These are phyloP conservation scores for Blastobotrys elegans DNA, from an alignment of 1,139 yeast genomes.

Conservation along the genomic window DNA sequence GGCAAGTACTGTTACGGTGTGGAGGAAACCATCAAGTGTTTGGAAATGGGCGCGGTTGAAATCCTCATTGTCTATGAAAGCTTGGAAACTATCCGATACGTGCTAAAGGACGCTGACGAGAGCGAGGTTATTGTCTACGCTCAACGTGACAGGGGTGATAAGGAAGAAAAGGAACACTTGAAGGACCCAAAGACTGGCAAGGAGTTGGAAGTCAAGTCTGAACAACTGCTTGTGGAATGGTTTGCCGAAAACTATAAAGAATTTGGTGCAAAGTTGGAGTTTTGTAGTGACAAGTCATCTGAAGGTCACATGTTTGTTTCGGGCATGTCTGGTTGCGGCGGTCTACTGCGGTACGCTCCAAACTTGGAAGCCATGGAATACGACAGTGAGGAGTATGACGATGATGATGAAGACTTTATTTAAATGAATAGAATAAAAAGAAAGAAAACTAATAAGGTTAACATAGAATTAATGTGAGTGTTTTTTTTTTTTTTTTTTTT, in stretches of 20 bases:
- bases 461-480: neutral
- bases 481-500: neutral
- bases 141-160: conserved; percentile 54
- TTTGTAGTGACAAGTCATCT: conserved; percentile 91
- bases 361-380: conserved; percentile 92
- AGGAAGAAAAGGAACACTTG: conserved; percentile 55
- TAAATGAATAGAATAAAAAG: conserved; percentile 3
- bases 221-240: conserved; percentile 90
- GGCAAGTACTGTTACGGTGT: conserved; percentile 98
- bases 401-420: conserved; percentile 33
- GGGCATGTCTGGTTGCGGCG: conserved; percentile 99
- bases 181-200: conserved; percentile 80
- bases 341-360: conserved; percentile 89
- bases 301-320: conserved; percentile 98
- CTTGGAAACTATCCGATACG: conserved; percentile 77
- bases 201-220: conserved; percentile 82
- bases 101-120: conserved; percentile 80
- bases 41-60: conserved; percentile 95
- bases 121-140: conserved; percentile 64
- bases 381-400: conserved; percentile 75
- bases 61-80: conserved; percentile 88
- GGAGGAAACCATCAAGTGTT: conserved; percentile 91
- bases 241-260: conserved; percentile 91
- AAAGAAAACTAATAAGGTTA: neutral
- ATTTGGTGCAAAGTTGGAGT: conserved; percentile 92